Base-by-base conservation (phyloP, 164 flowering plant species). In the Nelumbo lutea region DNA sequence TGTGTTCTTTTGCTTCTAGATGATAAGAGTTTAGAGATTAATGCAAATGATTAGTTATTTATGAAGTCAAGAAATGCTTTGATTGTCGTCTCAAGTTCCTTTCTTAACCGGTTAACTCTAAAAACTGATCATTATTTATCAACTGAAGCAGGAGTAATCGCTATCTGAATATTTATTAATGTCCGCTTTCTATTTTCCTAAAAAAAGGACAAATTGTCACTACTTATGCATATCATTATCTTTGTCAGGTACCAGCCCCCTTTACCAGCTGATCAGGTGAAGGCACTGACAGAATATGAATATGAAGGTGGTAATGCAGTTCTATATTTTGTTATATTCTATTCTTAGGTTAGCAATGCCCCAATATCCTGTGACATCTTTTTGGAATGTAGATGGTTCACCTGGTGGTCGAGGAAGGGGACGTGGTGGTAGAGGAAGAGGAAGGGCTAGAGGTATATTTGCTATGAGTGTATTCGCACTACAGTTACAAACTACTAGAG, bases 251-350 rank as follows among this genome's bases (percentile, higher is more conserved):
- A 90, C 72, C 96, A 92, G 76, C 78, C 84, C 61, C 96, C 96
- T 39, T 68, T 92, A 64, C 92, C 97, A 52, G 92, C 86, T 47
- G 97, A 92, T 42, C 89, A 82, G 76, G 94, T 92, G 79, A 92
- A 83, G 78, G 73, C 83, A 11, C 72, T 72, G 41, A 47, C 73
- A n/a, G 97, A 88, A 11, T 75, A 78, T 65, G 92, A 92, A n/a
- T 80, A 87, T 77, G 94, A 88, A 68, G 97, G 90, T 83, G 91
- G 93, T 86, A 75, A n/a, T 41, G 6, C 13, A 47, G 48, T 63
- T 69, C 4, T 41, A 11, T 11, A 42, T 46, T 71, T 42, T 4
- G 4, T 27, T 5, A 56, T 47, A 15, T 4, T 39, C 39, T 11
- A 6, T 2, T 57, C 27, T 1, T 55, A 5, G n/a, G 62, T 42